phyloP scores from a whole-genome alignment of 768 basidiomycete genomes.

The Phylloporus sp. region DNA sequence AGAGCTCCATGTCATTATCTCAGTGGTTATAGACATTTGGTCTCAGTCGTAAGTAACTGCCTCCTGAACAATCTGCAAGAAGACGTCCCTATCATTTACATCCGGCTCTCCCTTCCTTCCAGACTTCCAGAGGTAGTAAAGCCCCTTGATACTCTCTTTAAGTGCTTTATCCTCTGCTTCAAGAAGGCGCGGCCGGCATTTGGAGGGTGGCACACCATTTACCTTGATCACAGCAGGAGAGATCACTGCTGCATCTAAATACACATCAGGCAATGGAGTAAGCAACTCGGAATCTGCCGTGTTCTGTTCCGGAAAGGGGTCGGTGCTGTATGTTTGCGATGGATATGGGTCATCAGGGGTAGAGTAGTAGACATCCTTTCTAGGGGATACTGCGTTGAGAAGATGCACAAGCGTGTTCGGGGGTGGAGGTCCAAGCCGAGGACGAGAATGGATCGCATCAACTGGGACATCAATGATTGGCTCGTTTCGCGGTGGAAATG shows the following conservation, averaged over 20 bases:
- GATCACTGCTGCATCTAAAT: conserved; percentile 8
- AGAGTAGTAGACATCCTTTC: conserved; percentile 15
- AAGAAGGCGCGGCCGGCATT: background rate
- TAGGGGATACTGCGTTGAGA: conserved; percentile 25
- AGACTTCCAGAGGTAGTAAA: conserved; percentile 59
- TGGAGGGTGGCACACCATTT: conserved; percentile 8
- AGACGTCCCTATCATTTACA: conserved; percentile 25
- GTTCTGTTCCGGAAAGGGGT: conserved; percentile 15
- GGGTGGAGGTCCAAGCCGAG: conserved; percentile 22
- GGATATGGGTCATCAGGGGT: conserved; percentile 6
- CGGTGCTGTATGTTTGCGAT: conserved; percentile 1
- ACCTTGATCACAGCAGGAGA: conserved; percentile 15
- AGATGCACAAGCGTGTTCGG: conserved; percentile 23
- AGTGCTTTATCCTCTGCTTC: conserved; percentile 39
- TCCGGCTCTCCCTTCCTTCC: conserved; percentile 24
- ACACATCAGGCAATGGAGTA: conserved; percentile 15
- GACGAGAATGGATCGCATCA: conserved; percentile 16
- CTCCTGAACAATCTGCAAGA: conserved; percentile 34
- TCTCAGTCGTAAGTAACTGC: conserved; percentile 22
- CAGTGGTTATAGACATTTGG: background rate
- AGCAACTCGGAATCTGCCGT: conserved; percentile 21
- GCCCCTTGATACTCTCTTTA: conserved; percentile 48
- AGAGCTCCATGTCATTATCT: background rate
- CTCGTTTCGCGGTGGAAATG: conserved; percentile 6
- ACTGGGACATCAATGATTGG: conserved; percentile 12